A percentile compares a stretch with the other conserved stretches of the same genome.
These are phyloP conservation scores for Monosporascus sp. DNA, from an alignment of 2,329 filamentous ascomycete species.

Conservation along the genomic window DNA sequence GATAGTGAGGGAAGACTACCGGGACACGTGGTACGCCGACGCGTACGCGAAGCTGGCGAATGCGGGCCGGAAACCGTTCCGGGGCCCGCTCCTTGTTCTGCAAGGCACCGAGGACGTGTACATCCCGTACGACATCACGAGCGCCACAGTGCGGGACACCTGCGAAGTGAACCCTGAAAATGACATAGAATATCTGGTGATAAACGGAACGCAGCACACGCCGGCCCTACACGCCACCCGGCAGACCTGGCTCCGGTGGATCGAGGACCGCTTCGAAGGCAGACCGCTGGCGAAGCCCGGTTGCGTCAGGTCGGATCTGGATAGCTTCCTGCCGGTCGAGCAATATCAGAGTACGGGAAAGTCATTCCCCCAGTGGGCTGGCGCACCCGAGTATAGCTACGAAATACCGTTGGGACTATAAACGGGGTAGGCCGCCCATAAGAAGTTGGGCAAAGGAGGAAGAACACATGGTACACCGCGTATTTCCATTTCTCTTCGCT, in stretches of 20 bases:
- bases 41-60: slow-evolving; percentile 20
- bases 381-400: slow-evolving; percentile 11
- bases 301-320: slow-evolving; percentile 7
- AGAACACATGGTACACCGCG: too few species aligned
- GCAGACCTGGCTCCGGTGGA: slow-evolving; percentile 18
- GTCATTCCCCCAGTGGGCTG: slow-evolving; percentile 15
- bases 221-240: slow-evolving; percentile 15
- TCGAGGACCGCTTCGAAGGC: slow-evolving; percentile 15
- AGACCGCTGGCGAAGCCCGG: slow-evolving; percentile 5
- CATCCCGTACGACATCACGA: slow-evolving; percentile 10
- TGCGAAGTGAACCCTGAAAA: neutral
- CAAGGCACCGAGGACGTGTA: slow-evolving; percentile 25
- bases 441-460: too few species aligned
- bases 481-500: too few species aligned
- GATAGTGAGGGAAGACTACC: slow-evolving; percentile 12
- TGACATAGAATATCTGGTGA: slow-evolving; percentile 15
- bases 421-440: neutral
- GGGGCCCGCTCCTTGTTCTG: slow-evolving; percentile 32
- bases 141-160: slow-evolving; percentile 8
- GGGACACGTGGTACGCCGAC: slow-evolving; percentile 12
- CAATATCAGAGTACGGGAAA: slow-evolving; percentile 11
- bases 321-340: slow-evolving; percentile 11
- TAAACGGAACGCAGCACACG: slow-evolving; percentile 14
- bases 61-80: slow-evolving; percentile 26
- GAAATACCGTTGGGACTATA: slow-evolving; percentile 11